Base-by-base conservation (phyloP, 208 protist genomes). In the Naegleria lovaniensis region DNA sequence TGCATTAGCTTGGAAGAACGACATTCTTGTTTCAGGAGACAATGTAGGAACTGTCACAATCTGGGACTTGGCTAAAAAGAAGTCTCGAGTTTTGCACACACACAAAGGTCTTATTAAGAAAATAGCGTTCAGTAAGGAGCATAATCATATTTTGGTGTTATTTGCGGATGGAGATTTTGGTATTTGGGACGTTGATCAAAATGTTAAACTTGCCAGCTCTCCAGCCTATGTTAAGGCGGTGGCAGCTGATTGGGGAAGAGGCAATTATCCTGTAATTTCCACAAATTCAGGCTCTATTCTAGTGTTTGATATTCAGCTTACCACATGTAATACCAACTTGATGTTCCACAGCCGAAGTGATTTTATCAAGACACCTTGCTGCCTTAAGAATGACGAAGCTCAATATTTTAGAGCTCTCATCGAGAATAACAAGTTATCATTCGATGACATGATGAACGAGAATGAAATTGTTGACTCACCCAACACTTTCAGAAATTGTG, bases 211-310 rank as follows among this genome's bases (percentile, higher is more conserved):
- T 16, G n/a, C n/a, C 0, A 9, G 59, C 7, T 89, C 85, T 25
- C 85, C 85, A 41, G 22, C n/a, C 5, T 2, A 67, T 89, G 4
- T 89, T 6, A 39, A 41, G 3, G 85, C 48, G 0, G 33, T 40
- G 11, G 19, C n/a, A 25, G 9, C n/a, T 7, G 85, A 89, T 67
- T 89, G 85, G 85, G 43, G 48, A 2, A 40, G 33, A 41, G 48
- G 48, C 19, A 89, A 89, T 67, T 67, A 67, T 67, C 85, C 85
- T 41, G 48, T 89, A 4, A 40, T 89, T 41, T 22, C 85, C 5
- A 89, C 41, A 7, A 89, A 89, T 7, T 6, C 48, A 25, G 85
- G 85, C 25, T 55, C n/a, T 29, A 40, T 89, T 38, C 6, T 67
- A 0, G 36, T 89, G 29, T 89, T 39, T 38, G 85, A 89, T 67